Evolutionary conservation across 2,329 filamentous ascomycete genomes (phyloP).

Genomic region (Colletotrichum lupini): DNA sequence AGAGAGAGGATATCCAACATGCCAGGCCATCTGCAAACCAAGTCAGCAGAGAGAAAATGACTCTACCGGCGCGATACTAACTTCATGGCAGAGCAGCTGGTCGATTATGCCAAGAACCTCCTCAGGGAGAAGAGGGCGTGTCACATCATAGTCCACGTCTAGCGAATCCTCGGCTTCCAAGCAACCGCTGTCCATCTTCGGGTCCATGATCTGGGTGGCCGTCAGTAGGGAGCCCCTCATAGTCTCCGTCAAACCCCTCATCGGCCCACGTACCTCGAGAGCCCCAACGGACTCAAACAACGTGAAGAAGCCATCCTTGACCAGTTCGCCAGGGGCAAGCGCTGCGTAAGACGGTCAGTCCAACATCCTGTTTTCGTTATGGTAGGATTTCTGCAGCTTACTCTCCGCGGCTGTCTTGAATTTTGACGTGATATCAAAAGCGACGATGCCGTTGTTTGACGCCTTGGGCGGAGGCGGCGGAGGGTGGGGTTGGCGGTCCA

Average conservation of each 20-base stretch:
- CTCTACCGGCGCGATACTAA: constrained; percentile 48
- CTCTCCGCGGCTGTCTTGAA: constrained; percentile 65
- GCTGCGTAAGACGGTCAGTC: constrained; percentile 60
- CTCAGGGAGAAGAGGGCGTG: constrained; percentile 73
- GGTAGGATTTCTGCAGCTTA: constrained; percentile 45
- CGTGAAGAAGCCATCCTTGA: constrained; percentile 95
- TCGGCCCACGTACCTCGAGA: constrained; percentile 69
- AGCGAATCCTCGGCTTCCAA: constrained; percentile 82
- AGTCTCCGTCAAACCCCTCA: neutral
- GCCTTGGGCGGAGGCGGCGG: constrained; percentile 52
- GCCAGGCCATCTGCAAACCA: constrained; percentile 84
- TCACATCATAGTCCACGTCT: constrained; percentile 84
- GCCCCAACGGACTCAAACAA: constrained; percentile 94
- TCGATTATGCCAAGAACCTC: constrained; percentile 95
- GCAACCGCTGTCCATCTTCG: constrained; percentile 98
- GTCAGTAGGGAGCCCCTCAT: constrained; percentile 3
- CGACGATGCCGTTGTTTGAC: constrained; percentile 61
- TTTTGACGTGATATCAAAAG: constrained; percentile 67
- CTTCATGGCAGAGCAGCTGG: constrained; percentile 89
- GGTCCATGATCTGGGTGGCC: constrained; percentile 87
- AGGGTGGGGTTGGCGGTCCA: constrained; percentile 43
- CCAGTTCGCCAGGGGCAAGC: constrained; percentile 81
- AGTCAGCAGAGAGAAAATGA: constrained; percentile 15
- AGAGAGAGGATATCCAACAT: constrained; percentile 93
- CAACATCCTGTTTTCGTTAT: no score